Base-by-base conservation (phyloP, 139 green algal genomes). In the Penium margaritaceum region DNA sequence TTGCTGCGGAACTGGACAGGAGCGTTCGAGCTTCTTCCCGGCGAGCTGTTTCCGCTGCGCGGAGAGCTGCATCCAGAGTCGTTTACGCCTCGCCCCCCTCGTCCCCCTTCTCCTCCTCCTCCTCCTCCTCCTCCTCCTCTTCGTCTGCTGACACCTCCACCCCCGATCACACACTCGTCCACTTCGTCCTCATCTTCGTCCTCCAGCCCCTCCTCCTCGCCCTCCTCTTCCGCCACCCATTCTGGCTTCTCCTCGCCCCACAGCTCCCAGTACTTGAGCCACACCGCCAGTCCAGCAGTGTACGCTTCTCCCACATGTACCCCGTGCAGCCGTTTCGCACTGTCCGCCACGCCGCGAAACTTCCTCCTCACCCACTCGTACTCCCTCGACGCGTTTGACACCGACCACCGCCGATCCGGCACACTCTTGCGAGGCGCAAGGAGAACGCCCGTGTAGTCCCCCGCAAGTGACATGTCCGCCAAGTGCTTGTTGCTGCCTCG, bases 201-300 rank as follows among this genome's bases (percentile, higher is more conserved):
- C n/a, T n/a, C n/a, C n/a, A n/a, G n/a, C n/a, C n/a, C 61, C 17
- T 60, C 47, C 60, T 67, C 60, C 60, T 67, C 60, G 24, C 39
- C 60, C 60, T 67, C 60, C 30, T 67, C 60, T 27, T 67, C 60
- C 47, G 30, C 47, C 47, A 60, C 47, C 47, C 47, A 60, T 24
- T 60, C n/a, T 5, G 47, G 47, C 47, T 60, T 60, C 47, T 33
- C 47, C 36, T 67, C 60, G 14, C 60, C 60, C 60, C 60, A 67
- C 34, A 43, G 34, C 60, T 67, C 60, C 60, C 60, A 67, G 36
- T 67, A 67, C 24, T 67, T 67, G 24, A 67, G 60, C 60, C 60
- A 67, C 34, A 43, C 34, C 0, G 60, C 60, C 60, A 67, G 34
- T n/a, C 35, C 60, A 14, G 60, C 60, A 19, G 30, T 27, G 30